Evolutionary conservation across 441 rosid species (phyloP), one percentile per base, ranked within the genome.

Genomic region (Gossypium laxum): DNA sequence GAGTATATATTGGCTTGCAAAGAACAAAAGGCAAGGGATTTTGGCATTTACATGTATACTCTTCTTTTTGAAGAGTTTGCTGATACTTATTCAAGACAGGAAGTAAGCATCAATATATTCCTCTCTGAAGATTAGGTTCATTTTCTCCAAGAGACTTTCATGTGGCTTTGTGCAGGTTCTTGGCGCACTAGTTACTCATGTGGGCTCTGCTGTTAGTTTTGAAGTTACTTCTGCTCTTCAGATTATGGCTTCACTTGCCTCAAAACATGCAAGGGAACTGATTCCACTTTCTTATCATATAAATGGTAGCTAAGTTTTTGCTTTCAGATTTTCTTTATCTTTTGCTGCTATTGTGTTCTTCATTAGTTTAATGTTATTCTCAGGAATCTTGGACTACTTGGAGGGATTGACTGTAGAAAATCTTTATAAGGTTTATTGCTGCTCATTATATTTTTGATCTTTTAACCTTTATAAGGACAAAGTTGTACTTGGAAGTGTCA

Each of bases 381-480:
- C 71, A 91, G 97, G 97, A 78, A 80, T 92, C 72, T 79, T 92
- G 87, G 97, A 92, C 80, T 92, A 88, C 85, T 82, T 92, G 87
- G 97, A 92, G 85, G 92, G 87, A 19, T 88, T 90, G 80, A 80
- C 77, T 74, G 69, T 80, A 73, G 91, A 86, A 72, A 86, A 86
- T 82, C 79, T 92, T 72, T 91, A 87, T 69, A 90, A 86, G 92
- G 96, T 87, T 55, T 74, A 73, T 60, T 71, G 11, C 58, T 70
- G 32, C 54, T 78, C 64, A 64, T 30, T 57, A 26, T 55, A n/a
- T 28, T 11, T 71, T 5, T 58, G 55, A 54, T 24, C 28, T 70
- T 72, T 10, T 63, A 69, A 79, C 50, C 61, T 71, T 45, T 66
- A 64, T 73, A 70, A 57, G 58, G 47, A 80, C 43, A 76, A 74